Percentiles rank a stretch among this genome's conserved stretches.
Evolutionary conservation across 345 rosid species (phyloP).

Genomic region (Linum lewisii): DNA sequence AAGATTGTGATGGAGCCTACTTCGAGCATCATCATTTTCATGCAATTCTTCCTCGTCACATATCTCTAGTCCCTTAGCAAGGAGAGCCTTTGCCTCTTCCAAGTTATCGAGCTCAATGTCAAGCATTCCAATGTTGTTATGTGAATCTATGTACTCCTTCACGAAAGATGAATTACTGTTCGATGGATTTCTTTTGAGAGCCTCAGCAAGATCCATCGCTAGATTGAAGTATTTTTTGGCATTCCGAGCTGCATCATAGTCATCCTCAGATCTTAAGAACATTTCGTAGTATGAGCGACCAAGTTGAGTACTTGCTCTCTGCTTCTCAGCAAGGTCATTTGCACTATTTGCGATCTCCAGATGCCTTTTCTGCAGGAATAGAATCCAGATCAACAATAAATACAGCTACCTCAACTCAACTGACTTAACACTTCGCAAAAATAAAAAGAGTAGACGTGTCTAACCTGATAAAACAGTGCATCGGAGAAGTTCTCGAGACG

Average conservation of each 20-base stretch:
- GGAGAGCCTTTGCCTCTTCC: conserved; percentile 46
- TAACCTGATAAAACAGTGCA: conserved; percentile 77
- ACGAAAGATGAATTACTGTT: conserved; percentile 45
- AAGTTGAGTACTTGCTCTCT: conserved; percentile 81
- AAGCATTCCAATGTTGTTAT: conserved; percentile 89
- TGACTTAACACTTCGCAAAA: too few species aligned
- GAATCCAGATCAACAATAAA: neutral
- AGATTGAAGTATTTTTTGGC: conserved; percentile 78
- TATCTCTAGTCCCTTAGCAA: conserved; percentile 56
- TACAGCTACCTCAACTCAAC: neutral
- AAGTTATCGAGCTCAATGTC: conserved; percentile 79
- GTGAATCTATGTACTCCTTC: conserved; percentile 83
- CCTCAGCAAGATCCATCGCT: conserved; percentile 65
- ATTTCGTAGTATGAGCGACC: conserved; percentile 88
- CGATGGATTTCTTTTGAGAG: conserved; percentile 57
- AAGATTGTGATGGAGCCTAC: conserved; percentile 88
- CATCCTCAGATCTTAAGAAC: conserved; percentile 49
- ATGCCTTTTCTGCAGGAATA: conserved; percentile 58
- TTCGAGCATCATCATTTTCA: conserved; percentile 63
- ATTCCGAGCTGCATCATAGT: conserved; percentile 51
- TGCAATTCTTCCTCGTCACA: conserved; percentile 85
- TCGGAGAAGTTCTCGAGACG: conserved; percentile 54
- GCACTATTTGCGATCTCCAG: conserved; percentile 73
- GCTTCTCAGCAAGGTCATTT: conserved; percentile 73
- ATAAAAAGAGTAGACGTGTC: too few species aligned